These are phyloP conservation scores for Cladosporium sp. DNA, from an alignment of 2,329 filamentous ascomycete genomes.

Conservation along the genomic window DNA sequence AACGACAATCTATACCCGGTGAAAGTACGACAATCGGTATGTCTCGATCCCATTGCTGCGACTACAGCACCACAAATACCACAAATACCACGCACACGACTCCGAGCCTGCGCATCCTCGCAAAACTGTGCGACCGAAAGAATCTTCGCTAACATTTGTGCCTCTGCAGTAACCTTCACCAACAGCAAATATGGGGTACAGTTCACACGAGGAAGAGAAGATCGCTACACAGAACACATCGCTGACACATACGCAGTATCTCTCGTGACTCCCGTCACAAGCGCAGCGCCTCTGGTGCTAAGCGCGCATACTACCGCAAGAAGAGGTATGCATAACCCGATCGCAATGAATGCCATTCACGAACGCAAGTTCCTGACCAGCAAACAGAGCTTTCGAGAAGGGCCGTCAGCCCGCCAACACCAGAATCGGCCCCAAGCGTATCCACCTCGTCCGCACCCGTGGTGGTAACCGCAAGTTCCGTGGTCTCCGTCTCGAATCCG, in stretches of 20 bases:
- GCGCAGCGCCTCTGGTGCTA: slow-evolving; percentile 98
- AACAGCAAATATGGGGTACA: slow-evolving; percentile 57
- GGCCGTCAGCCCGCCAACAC: slow-evolving; percentile 99
- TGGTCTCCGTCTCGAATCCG: slow-evolving; percentile 95
- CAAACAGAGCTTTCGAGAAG: slow-evolving; percentile 99
- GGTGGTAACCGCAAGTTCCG: slow-evolving; percentile 99
- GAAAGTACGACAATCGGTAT: slow-evolving; percentile 22
- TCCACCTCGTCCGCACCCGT: slow-evolving; percentile 95
- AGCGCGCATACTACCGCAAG: slow-evolving; percentile 64
- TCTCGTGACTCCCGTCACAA: slow-evolving; percentile 99
- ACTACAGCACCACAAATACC: background rate
- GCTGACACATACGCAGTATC: slow-evolving; percentile 67
- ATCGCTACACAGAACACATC: slow-evolving; percentile 19
- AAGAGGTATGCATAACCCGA: slow-evolving; percentile 62
- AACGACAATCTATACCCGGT: slow-evolving; percentile 20
- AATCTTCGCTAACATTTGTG: slow-evolving; percentile 17
- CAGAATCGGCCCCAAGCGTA: slow-evolving; percentile 95
- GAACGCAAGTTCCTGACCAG: slow-evolving; percentile 30
- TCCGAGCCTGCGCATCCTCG: background rate
- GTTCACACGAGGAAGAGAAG: slow-evolving; percentile 33
- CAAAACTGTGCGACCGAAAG: background rate
- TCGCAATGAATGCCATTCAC: slow-evolving; percentile 36
- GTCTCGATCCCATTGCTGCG: background rate
- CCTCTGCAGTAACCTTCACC: slow-evolving; percentile 43
- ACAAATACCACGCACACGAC: background rate